phyloP scores from a whole-genome alignment of 176 grass and related monocot species.

The Bothriochloa decipiens region DNA sequence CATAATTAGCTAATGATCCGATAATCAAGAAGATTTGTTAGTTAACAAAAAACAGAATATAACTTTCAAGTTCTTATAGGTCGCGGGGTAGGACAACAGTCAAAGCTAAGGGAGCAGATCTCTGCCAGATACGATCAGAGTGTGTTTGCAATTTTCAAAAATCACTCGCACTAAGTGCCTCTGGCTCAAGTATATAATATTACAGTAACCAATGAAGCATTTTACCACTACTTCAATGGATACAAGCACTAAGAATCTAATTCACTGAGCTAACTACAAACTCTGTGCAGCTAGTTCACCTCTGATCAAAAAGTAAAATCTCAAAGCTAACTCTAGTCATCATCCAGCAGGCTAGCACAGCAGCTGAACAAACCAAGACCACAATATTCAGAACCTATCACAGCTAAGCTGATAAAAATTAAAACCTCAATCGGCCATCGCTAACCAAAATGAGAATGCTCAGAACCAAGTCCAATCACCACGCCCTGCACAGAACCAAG shows the following conservation, averaged over 20 bases:
- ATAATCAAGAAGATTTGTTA: not conserved
- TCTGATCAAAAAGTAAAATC: not conserved
- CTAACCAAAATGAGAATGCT: not conserved
- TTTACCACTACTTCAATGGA: not conserved
- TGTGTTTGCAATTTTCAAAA: not conserved
- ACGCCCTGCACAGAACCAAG: not conserved
- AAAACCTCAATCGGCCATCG: not conserved
- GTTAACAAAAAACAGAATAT: not conserved
- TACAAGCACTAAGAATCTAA: not conserved
- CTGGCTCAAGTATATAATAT: not conserved
- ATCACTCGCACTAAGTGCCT: not conserved
- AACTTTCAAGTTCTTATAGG: not conserved
- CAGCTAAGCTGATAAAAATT: not conserved
- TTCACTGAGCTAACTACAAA: not conserved
- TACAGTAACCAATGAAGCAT: not conserved
- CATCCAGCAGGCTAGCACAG: not conserved
- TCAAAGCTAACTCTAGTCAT: conserved; percentile 3
- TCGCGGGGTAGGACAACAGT: not conserved
- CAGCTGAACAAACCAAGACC: not conserved
- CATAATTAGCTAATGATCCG: not conserved
- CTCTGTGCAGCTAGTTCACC: not conserved
- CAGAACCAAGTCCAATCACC: not conserved
- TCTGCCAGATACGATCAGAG: not conserved
- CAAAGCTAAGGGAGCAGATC: not conserved
- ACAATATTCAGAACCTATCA: not conserved